Evolutionary conservation across 2,329 filamentous ascomycete species (phyloP).

Genomic region (Aspergillus ochraceus): DNA sequence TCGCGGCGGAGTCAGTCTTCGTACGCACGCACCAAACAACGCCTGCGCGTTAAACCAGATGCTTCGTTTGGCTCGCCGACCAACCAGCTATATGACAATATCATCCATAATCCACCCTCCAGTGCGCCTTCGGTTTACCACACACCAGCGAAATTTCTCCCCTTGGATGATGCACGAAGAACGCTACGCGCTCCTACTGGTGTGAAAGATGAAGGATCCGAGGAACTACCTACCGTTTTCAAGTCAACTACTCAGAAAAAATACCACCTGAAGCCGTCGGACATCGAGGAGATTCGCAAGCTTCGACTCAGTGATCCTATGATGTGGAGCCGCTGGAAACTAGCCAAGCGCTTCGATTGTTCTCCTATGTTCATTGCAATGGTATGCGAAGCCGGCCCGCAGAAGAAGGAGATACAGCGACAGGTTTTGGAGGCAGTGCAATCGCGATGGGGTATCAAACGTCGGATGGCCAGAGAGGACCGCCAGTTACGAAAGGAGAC

Average conservation of each 20-base stretch:
- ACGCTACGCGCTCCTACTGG: constrained; percentile 43
- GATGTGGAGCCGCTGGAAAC: constrained; percentile 58
- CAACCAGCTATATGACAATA: constrained; percentile 49
- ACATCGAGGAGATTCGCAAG: constrained; percentile 60
- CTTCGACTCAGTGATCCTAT: constrained; percentile 57
- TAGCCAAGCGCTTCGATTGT: constrained; percentile 65
- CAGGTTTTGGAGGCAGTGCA: constrained; percentile 55
- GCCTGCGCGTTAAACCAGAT: constrained; percentile 54
- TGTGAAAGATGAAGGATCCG: constrained; percentile 18
- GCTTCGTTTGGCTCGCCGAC: constrained; percentile 47
- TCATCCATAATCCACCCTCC: constrained; percentile 67
- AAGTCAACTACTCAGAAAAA: constrained; percentile 56
- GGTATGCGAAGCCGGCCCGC: constrained; percentile 54
- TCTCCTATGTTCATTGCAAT: constrained; percentile 63
- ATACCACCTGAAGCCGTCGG: constrained; percentile 58
- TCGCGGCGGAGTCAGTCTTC: constrained; percentile 50
- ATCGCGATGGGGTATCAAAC: constrained; percentile 60
- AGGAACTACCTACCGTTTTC: constrained; percentile 50
- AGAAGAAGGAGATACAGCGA: constrained; percentile 50
- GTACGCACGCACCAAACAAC: constrained; percentile 52
- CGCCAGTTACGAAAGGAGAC: constrained; percentile 58
- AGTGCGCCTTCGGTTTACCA: constrained; percentile 63
- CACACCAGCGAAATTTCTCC: constrained; percentile 66
- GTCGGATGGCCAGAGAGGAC: constrained; percentile 62
- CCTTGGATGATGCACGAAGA: constrained; percentile 56